A percentile compares a stretch with the other conserved stretches of the same genome.
These are phyloP conservation scores for Globisporangium yorkense DNA, from an alignment of 352 stramenopile genomes.

Conservation along the genomic window DNA sequence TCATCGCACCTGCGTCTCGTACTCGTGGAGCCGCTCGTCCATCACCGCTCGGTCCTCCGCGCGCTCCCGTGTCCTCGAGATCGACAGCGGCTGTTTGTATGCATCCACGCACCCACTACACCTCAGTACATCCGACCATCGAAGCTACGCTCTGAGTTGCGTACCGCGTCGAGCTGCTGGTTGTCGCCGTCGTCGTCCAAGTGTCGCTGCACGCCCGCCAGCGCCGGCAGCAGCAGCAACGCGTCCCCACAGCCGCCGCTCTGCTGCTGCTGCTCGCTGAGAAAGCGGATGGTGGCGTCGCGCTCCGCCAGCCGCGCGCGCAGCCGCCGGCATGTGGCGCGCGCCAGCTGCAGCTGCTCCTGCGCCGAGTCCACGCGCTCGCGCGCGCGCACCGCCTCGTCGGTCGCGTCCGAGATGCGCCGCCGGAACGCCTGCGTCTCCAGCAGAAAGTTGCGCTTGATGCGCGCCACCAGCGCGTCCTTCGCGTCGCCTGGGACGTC, in stretches of 20 bases:
- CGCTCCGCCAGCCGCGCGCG: conserved; percentile 54
- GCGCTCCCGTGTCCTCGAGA: conserved; percentile 30
- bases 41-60: conserved; percentile 17
- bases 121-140: not conserved
- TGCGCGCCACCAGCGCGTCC: conserved; percentile 27
- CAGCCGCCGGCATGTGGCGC: conserved; percentile 52
- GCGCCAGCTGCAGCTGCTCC: conserved; percentile 36
- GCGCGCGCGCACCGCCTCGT: conserved; percentile 18
- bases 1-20: conserved; percentile 48
- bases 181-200: conserved; percentile 25
- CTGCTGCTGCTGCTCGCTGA: conserved; percentile 46
- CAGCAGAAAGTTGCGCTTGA: conserved; percentile 52
- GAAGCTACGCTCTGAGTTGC: not conserved
- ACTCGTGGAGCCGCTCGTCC: conserved; percentile 60
- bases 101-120: not conserved
- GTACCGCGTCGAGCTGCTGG: conserved; percentile 1
- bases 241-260: conserved; percentile 7
- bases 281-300: conserved; percentile 35
- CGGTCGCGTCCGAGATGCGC: conserved; percentile 25
- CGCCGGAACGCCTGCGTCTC: conserved; percentile 46
- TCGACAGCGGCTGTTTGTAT: conserved; percentile 24
- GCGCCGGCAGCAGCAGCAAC: conserved; percentile 45
- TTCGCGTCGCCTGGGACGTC: not conserved
- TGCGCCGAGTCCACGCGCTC: conserved; percentile 31
- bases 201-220: conserved; percentile 42